phyloP scores from a whole-genome alignment of 306 rosid genomes.

The Senna tora region DNA sequence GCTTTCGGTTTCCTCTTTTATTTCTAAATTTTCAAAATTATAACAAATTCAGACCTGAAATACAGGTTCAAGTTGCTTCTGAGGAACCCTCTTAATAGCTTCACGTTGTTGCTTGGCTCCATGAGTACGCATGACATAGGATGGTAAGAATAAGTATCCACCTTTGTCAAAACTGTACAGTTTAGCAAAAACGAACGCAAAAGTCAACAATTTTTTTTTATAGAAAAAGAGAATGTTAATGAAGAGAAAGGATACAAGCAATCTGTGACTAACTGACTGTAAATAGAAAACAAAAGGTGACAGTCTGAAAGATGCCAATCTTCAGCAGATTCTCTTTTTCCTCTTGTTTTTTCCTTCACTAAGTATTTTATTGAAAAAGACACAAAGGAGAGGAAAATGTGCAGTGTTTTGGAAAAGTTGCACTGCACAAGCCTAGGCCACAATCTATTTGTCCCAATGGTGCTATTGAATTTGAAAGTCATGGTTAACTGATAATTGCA shows the following conservation, averaged over 20 bases:
- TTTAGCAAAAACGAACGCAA: conserved; percentile 31
- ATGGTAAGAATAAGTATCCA: conserved; percentile 86
- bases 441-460: not conserved
- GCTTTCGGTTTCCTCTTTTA: not conserved
- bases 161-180: conserved; percentile 88
- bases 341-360: no score
- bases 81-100: conserved; percentile 75
- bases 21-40: not conserved
- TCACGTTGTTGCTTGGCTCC: conserved; percentile 93
- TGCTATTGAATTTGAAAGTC: not conserved
- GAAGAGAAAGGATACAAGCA: no score
- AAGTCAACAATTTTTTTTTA: no score
- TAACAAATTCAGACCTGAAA: conserved; percentile 63
- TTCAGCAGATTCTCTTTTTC: not conserved
- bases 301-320: not conserved
- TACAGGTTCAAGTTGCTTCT: conserved; percentile 69
- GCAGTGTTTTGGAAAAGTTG: not conserved
- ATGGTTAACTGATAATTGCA: no score
- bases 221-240: no score
- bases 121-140: conserved; percentile 89
- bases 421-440: not conserved
- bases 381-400: not conserved
- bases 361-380: not conserved
- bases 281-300: conserved; percentile 14
- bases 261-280: not conserved